Evolutionary conservation across 1,139 yeast species (phyloP).

Genomic region (Tardiomyces depauwii): DNA sequence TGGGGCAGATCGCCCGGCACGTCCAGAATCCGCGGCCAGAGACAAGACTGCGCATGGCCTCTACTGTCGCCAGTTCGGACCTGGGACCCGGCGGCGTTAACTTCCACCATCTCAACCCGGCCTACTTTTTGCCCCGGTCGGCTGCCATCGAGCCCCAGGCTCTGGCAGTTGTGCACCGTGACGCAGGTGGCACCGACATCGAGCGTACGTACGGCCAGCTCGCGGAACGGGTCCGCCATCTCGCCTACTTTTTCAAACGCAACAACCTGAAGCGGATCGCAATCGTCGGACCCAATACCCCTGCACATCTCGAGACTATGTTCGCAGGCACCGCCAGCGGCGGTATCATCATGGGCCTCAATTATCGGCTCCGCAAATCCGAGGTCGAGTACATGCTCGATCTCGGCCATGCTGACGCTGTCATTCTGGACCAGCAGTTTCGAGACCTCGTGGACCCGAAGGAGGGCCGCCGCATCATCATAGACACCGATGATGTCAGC

Average conservation of each 20-base stretch:
- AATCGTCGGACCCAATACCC: slow-evolving; percentile 28
- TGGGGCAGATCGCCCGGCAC: neutral
- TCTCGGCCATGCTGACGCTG: slow-evolving; percentile 24
- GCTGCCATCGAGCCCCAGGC: slow-evolving; percentile 28
- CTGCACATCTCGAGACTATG: slow-evolving; percentile 28
- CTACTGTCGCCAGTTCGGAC: neutral
- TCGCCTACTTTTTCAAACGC: slow-evolving; percentile 23
- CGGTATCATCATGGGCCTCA: slow-evolving; percentile 26
- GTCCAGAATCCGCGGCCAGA: neutral
- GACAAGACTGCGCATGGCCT: neutral
- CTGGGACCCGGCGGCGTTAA: slow-evolving; percentile 2
- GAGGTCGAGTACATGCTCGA: slow-evolving; percentile 26
- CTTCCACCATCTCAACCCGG: slow-evolving; percentile 26
- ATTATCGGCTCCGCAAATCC: slow-evolving; percentile 23
- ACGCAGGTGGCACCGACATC: slow-evolving; percentile 16
- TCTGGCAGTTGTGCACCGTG: slow-evolving; percentile 23
- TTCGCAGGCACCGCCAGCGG: slow-evolving; percentile 27
- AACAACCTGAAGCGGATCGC: slow-evolving; percentile 22
- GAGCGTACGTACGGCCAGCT: slow-evolving; percentile 21
- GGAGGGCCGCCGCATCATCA: slow-evolving; percentile 1
- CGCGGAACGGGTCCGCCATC: slow-evolving; percentile 21
- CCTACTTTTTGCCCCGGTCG: slow-evolving; percentile 26
- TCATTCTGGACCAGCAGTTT: slow-evolving; percentile 26
- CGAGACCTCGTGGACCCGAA: slow-evolving; percentile 15
- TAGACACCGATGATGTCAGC: slow-evolving; percentile 7